phyloP scores from a whole-genome alignment of 2,329 filamentous ascomycete species.

The Geosmithia morbida region DNA sequence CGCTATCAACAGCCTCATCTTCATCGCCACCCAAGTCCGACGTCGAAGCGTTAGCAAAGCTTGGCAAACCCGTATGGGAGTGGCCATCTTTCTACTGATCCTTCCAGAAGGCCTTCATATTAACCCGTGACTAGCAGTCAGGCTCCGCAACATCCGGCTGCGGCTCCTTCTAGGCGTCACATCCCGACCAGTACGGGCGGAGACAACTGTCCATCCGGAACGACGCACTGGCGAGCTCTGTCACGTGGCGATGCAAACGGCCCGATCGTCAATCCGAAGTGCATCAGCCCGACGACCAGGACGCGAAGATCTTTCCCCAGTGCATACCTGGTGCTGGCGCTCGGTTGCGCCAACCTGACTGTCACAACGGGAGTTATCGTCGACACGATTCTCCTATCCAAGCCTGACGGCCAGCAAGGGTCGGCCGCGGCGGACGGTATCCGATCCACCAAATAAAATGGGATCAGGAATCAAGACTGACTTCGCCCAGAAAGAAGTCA shows the following conservation, averaged over 20 bases:
- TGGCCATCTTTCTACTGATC: constrained; percentile 8
- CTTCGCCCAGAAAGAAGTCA: constrained; percentile 20
- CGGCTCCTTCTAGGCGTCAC: constrained; percentile 3
- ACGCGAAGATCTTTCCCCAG: constrained; percentile 10
- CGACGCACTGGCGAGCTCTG: constrained; percentile 8
- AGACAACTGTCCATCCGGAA: constrained; percentile 7
- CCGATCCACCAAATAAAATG: constrained; percentile 4
- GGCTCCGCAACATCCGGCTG: neutral
- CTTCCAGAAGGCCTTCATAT: constrained; percentile 4
- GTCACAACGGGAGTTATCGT: constrained; percentile 9
- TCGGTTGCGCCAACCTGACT: constrained; percentile 8
- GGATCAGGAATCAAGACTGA: constrained; percentile 5
- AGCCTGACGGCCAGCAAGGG: constrained; percentile 1
- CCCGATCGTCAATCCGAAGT: constrained; percentile 4
- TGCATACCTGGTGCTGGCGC: constrained; percentile 6
- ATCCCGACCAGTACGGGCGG: constrained; percentile 2
- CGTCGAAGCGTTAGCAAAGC: constrained; percentile 10
- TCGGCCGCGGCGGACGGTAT: constrained; percentile 8
- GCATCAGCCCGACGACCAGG: constrained; percentile 10
- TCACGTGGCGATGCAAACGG: constrained; percentile 6
- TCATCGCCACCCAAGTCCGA: constrained; percentile 6
- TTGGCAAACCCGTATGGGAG: constrained; percentile 14
- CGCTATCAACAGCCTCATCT: constrained; percentile 12
- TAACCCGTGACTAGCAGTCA: neutral
- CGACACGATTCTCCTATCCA: constrained; percentile 10